Evolutionary conservation across 495 filamentous ascomycete genomes (phyloP), one percentile per base, ranked within the genome.

Genomic region (Aspergillus hancockii): DNA sequence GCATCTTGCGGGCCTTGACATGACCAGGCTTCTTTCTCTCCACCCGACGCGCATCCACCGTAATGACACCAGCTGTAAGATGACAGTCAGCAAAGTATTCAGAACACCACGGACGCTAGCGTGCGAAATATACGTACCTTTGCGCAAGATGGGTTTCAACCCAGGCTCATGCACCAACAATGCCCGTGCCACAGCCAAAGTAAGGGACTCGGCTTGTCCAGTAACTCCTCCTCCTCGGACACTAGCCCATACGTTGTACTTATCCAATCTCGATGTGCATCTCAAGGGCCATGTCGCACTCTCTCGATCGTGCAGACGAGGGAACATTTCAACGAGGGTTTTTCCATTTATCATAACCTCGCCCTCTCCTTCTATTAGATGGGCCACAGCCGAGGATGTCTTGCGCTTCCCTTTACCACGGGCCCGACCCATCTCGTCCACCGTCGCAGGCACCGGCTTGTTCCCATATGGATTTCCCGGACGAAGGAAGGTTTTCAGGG

Each of bases 1-100:
- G 95, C 88, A 91, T 94, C 84, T 99, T 99, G 75, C 94, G 88
- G 43, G 94, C 93, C 81, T 98, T 98, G 73, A 96, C 72, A 63
- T 90, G 88, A 63, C 94, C 94, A 23, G 92, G 85, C 85, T 99
- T 99, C 88, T 99, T 99, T 67, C 94, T 92, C 78, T 99, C 94
- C 59, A 98, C 95, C 54, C 80, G 85, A 72, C 93, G 90, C 41
- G 89, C 84, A 83, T 99, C 93, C 63, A 96, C 88, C 52, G 92
- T 96, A 58, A 98, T 83, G 70, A 86, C 90, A 55, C 94, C 94
- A 70, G 93, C 95, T 98, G 66, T 63, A 63, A 64, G 31, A 49
- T 68, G 38, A 36, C 43, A 59, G 49, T 66, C 64, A 63, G 66
- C 64, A 74, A 60, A 43, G 58, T 51, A 59, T 19, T 9, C 30